Base-by-base conservation (phyloP, 208 protist genomes). In the Leishmania mexicana region DNA sequence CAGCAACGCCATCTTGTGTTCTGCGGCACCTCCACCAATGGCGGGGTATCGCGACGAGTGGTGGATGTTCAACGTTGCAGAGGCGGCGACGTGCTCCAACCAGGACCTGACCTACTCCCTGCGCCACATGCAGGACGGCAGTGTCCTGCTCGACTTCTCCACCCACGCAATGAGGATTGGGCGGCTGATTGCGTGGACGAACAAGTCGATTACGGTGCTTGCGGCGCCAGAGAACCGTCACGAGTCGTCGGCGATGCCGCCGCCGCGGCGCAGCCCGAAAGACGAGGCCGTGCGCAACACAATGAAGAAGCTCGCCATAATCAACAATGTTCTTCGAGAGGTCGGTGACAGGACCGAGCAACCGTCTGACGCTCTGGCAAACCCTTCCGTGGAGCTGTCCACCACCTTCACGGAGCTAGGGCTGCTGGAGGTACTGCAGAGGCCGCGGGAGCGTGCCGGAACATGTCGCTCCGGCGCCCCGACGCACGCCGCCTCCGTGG, bases 51-150 rank as follows among this genome's bases (percentile, higher is more conserved):
- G 72, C 0, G 84, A 80, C n/a, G 77, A 79, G 40, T 38, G 73
- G n/a, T 92, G 94, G 75, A 80, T 83, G 62, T 81, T 85, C 49
- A 58, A 78, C 31, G 82, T 96, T 31, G 93, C 93, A 0, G 79
- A 88, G 75, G 90, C 92, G n/a, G 85, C 88, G 19, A 94, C 89
- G 67, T 90, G 74, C 60, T 64, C 67, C 6, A 87, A 87, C 40
- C 93, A 96, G 17, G 92, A 95, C 75, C 80, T 96, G 19, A 94
- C 90, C 42, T 93, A 88, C 83, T 89, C 90, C 21, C 81, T 94
- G 78, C 86, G 87, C 13, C 87, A 96, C 81, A 81, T 96, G 74
- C 80, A 75, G 19, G 83, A 90, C 57, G 89, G 89, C 60, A 89
- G 91, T 80, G 90, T 90, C 31, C 83, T 96, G 64, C 84, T 96